phyloP scores from a whole-genome alignment of 192 early-diverging fungal species.

The Coemansia sp. region DNA sequence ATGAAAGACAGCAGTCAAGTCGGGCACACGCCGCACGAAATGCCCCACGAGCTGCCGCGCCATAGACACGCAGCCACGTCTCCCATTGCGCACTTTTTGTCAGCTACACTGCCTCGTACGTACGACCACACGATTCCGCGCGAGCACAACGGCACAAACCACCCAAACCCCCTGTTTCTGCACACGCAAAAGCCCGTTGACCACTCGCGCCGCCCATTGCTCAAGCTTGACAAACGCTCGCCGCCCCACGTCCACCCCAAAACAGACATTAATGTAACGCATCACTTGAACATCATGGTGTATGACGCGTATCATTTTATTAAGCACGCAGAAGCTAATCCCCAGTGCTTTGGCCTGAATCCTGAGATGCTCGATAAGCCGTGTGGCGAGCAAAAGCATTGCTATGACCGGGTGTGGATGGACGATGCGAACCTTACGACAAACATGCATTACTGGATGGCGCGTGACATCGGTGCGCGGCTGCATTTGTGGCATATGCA shows the following conservation, averaged over 20 bases:
- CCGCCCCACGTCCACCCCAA: slow-evolving; percentile 7
- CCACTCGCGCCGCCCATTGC: slow-evolving; percentile 8
- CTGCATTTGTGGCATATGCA: slow-evolving; percentile 50
- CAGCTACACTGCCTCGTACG: slow-evolving; percentile 33
- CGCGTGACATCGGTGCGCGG: slow-evolving; percentile 41
- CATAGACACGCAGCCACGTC: slow-evolving; percentile 22
- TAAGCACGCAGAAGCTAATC: slow-evolving; percentile 44
- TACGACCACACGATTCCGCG: slow-evolving; percentile 40
- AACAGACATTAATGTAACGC: background rate
- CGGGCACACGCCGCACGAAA: slow-evolving; percentile 7
- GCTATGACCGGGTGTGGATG: slow-evolving; percentile 51
- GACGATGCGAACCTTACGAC: slow-evolving; percentile 48
- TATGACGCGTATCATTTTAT: slow-evolving; percentile 52
- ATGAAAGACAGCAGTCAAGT: slow-evolving; percentile 26
- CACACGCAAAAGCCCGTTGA: slow-evolving; percentile 10
- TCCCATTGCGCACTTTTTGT: slow-evolving; percentile 43
- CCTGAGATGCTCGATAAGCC: slow-evolving; percentile 26
- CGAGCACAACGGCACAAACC: slow-evolving; percentile 46
- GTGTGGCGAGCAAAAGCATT: slow-evolving; percentile 37
- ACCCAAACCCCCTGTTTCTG: background rate
- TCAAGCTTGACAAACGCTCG: slow-evolving; percentile 17
- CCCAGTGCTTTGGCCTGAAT: slow-evolving; percentile 36
- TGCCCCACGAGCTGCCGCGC: slow-evolving; percentile 27
- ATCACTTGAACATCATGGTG: slow-evolving; percentile 21
- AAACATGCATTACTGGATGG: slow-evolving; percentile 51